Conservation (phyloP, 306 rosid species). For the Ormosia semicastrata region DNA sequence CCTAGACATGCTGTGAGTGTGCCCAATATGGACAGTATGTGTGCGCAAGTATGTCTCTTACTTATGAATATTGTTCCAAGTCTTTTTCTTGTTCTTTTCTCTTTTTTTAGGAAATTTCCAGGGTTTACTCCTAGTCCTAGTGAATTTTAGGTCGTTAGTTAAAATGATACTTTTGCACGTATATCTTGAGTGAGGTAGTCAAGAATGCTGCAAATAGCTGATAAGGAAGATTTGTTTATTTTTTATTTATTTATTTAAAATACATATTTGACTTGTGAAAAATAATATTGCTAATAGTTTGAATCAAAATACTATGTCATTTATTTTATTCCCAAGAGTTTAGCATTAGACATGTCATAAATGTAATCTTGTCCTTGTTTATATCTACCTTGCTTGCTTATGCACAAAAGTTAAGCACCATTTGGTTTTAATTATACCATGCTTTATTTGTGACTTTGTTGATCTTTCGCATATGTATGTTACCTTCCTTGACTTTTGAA, state of each 20-base stretch:
- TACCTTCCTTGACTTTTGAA: constrained; percentile 36
- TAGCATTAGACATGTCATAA: not conserved
- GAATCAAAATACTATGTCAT: not conserved
- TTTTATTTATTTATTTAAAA: not conserved
- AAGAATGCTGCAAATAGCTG: not conserved
- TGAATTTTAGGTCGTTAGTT: not conserved
- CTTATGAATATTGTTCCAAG: too few relatives aligned
- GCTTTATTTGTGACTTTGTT: constrained; percentile 15
- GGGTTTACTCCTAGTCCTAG: too few relatives aligned
- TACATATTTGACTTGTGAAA: not conserved
- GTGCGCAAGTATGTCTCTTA: too few relatives aligned
- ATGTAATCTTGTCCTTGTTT: not conserved
- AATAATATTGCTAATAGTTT: not conserved
- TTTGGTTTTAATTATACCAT: constrained; percentile 13
- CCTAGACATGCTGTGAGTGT: not conserved
- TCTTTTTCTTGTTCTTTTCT: too few relatives aligned
- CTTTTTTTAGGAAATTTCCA: too few relatives aligned
- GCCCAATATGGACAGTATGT: not conserved
- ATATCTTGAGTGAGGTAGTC: not conserved
- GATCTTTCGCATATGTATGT: constrained; percentile 22
- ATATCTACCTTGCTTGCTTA: not conserved
- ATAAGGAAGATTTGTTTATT: not conserved
- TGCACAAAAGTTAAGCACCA: not conserved
- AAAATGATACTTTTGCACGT: not conserved
- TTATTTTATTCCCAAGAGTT: not conserved